Evolutionary conservation across 306 rosid genomes (phyloP).

Genomic region (Inga leiocalycina): DNA sequence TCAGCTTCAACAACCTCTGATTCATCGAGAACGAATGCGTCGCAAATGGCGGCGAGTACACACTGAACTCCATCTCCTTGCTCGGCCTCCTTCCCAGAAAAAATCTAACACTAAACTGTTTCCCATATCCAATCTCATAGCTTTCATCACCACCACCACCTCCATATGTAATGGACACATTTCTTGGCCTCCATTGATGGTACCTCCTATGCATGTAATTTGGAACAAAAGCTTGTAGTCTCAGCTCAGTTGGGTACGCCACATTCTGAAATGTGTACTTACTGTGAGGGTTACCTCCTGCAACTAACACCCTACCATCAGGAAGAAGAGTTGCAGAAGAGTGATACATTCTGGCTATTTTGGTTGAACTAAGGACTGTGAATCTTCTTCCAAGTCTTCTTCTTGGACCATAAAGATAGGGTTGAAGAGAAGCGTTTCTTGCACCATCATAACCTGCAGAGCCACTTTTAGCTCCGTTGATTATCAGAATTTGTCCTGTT

Average conservation of each 20-base stretch:
- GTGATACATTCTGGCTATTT: conserved; percentile 77
- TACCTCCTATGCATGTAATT: conserved; percentile 50
- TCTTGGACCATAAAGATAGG: conserved; percentile 62
- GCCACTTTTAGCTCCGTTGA: conserved; percentile 75
- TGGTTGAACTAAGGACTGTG: conserved; percentile 49
- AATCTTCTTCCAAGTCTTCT: conserved; percentile 57
- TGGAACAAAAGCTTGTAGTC: conserved; percentile 82
- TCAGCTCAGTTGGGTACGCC: conserved; percentile 72
- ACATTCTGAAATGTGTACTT: conserved; percentile 53
- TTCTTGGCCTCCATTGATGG: conserved; percentile 51
- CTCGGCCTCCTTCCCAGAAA: conserved; percentile 33
- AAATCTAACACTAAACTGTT: conserved; percentile 57
- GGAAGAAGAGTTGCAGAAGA: conserved; percentile 75
- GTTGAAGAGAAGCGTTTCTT: conserved; percentile 65
- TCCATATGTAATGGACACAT: conserved; percentile 46
- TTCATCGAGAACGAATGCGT: conserved; percentile 79
- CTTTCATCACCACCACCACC: not conserved
- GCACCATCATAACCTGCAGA: conserved; percentile 71
- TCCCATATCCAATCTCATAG: conserved; percentile 48
- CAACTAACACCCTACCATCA: conserved; percentile 77
- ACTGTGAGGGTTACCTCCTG: conserved; percentile 66
- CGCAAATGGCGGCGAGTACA: conserved; percentile 73
- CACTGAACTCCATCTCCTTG: conserved; percentile 44
- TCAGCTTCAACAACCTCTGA: conserved; percentile 73
- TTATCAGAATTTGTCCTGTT: conserved; percentile 61